Conservation (phyloP, 306 rosid genomes). For the Sindora glabra region DNA sequence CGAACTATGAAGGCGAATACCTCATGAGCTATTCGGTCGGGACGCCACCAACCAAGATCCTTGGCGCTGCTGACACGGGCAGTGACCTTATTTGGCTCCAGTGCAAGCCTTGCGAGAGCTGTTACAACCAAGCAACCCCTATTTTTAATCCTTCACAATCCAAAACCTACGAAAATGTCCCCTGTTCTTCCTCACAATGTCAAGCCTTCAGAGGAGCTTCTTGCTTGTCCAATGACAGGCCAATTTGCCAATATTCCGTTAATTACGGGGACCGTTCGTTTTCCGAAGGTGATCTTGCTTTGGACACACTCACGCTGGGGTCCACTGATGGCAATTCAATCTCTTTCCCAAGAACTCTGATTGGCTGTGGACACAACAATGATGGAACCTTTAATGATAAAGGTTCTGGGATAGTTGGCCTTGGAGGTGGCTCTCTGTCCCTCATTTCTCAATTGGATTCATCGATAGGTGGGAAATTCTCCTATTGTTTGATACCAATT, state of each 20-base stretch:
- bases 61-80: slow-evolving; percentile 47
- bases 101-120: slow-evolving; percentile 34
- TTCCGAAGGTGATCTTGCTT: slow-evolving; percentile 25
- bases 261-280: slow-evolving; percentile 20
- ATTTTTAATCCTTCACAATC: slow-evolving; percentile 38
- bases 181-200: slow-evolving; percentile 15
- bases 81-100: slow-evolving; percentile 55
- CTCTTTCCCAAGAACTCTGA: background rate
- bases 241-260: slow-evolving; percentile 11
- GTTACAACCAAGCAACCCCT: slow-evolving; percentile 35
- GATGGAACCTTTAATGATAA: background rate
- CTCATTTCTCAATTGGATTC: slow-evolving; percentile 23
- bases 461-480: slow-evolving; percentile 21
- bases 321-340: slow-evolving; percentile 1
- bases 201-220: rapidly evolving
- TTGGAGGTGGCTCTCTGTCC: slow-evolving; percentile 24
- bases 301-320: slow-evolving; percentile 25
- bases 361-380: slow-evolving; percentile 33
- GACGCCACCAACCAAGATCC: slow-evolving; percentile 33
- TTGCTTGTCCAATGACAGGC: background rate
- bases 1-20: slow-evolving; percentile 10
- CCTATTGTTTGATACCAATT: slow-evolving; percentile 28
- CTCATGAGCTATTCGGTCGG: slow-evolving; percentile 39
- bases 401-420: slow-evolving; percentile 35
- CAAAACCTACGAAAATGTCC: background rate